Evolutionary conservation across 306 rosid species (phyloP).

Genomic region (Cucurbita moschata): DNA sequence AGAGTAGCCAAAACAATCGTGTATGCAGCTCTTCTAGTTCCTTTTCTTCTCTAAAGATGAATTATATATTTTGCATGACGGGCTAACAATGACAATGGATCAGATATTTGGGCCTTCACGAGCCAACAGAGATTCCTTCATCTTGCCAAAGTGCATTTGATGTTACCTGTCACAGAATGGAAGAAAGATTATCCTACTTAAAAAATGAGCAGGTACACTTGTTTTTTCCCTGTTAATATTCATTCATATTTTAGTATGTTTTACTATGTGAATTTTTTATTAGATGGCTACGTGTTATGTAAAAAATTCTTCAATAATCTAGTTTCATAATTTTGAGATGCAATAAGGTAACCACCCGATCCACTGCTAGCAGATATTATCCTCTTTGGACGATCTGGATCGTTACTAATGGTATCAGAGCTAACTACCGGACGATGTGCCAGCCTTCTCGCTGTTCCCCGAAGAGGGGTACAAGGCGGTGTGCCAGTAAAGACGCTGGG

Average conservation of each 20-base stretch:
- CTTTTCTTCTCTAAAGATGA: not conserved
- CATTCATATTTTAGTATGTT: not conserved
- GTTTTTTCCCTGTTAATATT: not conserved
- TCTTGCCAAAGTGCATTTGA: slow-evolving; percentile 79
- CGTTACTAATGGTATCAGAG: too few species aligned
- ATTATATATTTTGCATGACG: slow-evolving; percentile 3
- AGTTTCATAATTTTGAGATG: not conserved
- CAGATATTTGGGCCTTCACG: slow-evolving; percentile 78
- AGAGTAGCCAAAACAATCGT: slow-evolving; percentile 73
- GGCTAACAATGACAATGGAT: not conserved
- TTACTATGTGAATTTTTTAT: not conserved
- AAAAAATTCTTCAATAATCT: not conserved
- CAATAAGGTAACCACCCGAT: too few species aligned
- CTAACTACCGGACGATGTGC: too few species aligned
- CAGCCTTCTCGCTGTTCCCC: too few species aligned
- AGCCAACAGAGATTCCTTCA: slow-evolving; percentile 50
- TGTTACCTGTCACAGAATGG: slow-evolving; percentile 64
- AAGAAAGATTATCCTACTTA: slow-evolving; percentile 60
- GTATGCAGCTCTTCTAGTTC: slow-evolving; percentile 20
- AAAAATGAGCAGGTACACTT: slow-evolving; percentile 56
- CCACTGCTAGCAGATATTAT: too few species aligned
- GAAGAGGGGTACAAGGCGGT: too few species aligned
- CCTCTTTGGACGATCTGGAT: too few species aligned
- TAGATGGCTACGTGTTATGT: not conserved
- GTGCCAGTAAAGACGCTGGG: too few species aligned